Percentiles rank a stretch among this genome's conserved stretches.
Evolutionary conservation across 164 flowering plant species (phyloP).

Genomic region (Amborella trichopoda): DNA sequence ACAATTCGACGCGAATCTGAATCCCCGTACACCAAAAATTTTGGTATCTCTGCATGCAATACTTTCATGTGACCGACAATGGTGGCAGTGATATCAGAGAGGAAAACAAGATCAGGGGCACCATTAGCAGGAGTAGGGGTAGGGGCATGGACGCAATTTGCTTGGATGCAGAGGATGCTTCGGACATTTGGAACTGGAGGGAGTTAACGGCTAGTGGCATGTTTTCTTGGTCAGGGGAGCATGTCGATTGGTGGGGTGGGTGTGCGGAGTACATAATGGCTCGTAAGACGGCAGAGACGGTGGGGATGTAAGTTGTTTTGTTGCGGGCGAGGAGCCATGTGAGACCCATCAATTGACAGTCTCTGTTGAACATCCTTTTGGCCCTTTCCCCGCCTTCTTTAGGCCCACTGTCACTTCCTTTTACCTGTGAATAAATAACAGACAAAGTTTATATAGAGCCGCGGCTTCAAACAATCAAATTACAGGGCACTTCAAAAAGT

Average conservation of each 20-base stretch:
- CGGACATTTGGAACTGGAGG: slow-evolving; percentile 46
- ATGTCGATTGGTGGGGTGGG: slow-evolving; percentile 60
- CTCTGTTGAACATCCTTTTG: slow-evolving; percentile 63
- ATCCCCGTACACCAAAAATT: no score
- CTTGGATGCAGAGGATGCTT: slow-evolving; percentile 17
- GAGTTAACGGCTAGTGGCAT: slow-evolving; percentile 99
- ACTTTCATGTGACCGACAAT: no score
- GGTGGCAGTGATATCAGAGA: no score
- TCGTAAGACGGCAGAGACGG: slow-evolving; percentile 92
- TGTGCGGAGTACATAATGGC: slow-evolving; percentile 92
- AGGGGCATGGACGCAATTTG: no score
- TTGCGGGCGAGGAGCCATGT: slow-evolving; percentile 90
- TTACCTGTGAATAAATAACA: slow-evolving; percentile 25
- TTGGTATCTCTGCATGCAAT: no score
- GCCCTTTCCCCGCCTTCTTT: slow-evolving; percentile 34
- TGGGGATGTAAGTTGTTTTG: slow-evolving; percentile 94
- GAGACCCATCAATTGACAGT: slow-evolving; percentile 95
- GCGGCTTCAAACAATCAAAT: no score
- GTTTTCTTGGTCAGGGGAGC: slow-evolving; percentile 97
- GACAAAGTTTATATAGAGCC: no score
- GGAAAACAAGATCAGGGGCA: slow-evolving; percentile 24
- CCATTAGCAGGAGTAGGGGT: slow-evolving; percentile 15
- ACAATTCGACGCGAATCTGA: no score
- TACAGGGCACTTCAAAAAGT: no score
- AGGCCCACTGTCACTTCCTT: slow-evolving; percentile 35